A percentile compares a stretch with the other conserved stretches of the same genome.
Conservation (phyloP, 148 eudicot species). For the Heliosperma pusillum region DNA sequence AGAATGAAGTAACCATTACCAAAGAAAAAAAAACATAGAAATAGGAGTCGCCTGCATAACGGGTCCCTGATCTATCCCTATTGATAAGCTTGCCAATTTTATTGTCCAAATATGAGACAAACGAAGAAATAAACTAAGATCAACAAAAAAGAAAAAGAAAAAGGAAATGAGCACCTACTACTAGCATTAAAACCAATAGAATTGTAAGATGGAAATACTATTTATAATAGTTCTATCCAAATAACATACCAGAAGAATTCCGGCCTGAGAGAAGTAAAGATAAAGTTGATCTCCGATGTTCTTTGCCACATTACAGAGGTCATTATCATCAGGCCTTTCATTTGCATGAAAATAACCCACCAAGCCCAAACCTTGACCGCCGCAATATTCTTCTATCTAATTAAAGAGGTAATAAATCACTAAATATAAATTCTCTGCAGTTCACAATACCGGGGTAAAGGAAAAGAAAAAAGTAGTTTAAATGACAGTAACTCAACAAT, state of each 20-base stretch:
- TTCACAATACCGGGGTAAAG: background rate
- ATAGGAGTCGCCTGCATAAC: constrained; percentile 53
- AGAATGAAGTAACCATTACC: background rate
- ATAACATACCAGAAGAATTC: constrained; percentile 62
- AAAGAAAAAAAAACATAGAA: background rate
- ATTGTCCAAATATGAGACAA: constrained; percentile 66
- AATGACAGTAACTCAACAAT: background rate
- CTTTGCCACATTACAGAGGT: constrained; percentile 69
- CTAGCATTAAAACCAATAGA: background rate
- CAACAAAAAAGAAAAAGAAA: too few relatives aligned
- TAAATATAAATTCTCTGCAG: background rate
- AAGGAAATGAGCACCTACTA: background rate
- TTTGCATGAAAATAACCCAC: constrained; percentile 95
- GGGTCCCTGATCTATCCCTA: constrained; percentile 64
- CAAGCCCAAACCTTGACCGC: constrained; percentile 65
- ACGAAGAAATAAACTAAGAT: constrained; percentile 4
- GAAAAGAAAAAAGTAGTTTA: background rate
- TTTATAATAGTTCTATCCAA: background rate
- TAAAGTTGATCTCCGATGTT: constrained; percentile 84
- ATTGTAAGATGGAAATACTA: background rate
- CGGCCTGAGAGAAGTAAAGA: constrained; percentile 76
- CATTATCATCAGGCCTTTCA: constrained; percentile 77
- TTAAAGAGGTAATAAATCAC: background rate
- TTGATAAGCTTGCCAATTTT: constrained; percentile 56
- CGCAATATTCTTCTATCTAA: constrained; percentile 82